Conservation (phyloP, 129 eudicot species). For the Cynara cardunculus region DNA sequence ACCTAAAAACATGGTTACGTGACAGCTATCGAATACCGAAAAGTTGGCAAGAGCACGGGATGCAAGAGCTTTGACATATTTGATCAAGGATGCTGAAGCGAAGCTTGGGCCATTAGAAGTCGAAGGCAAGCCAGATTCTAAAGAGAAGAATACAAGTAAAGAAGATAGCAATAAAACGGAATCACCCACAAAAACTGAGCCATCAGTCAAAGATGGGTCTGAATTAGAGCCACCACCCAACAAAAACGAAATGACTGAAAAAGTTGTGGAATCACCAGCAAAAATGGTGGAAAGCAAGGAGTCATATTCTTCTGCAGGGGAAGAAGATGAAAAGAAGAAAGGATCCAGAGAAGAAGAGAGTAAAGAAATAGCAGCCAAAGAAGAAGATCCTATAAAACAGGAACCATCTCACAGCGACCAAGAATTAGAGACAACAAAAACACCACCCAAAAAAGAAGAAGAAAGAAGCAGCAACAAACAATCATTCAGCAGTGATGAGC, state of each 20-base stretch:
- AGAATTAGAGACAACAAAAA: not conserved
- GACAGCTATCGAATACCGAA: conserved; percentile 52
- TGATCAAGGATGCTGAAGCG: conserved; percentile 61
- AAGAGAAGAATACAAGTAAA: not conserved
- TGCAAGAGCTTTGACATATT: conserved; percentile 53
- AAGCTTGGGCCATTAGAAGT: conserved; percentile 62
- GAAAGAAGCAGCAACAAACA: not conserved
- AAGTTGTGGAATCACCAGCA: conserved; percentile 1
- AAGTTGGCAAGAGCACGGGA: conserved; percentile 63
- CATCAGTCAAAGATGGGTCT: conserved; percentile 15
- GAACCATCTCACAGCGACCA: not conserved
- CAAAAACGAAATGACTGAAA: conserved; percentile 11
- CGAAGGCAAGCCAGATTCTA: conserved; percentile 20
- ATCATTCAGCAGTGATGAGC: not conserved
- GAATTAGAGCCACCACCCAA: conserved; percentile 1
- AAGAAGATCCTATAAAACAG: not conserved
- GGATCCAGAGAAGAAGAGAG: not conserved
- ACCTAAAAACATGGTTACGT: conserved; percentile 3
- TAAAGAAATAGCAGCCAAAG: conserved; percentile 15
- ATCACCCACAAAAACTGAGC: conserved; percentile 23
- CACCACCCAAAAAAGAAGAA: not conserved
- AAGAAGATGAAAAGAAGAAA: conserved; percentile 3
- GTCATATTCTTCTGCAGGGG: not conserved
- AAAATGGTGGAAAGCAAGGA: conserved; percentile 16
- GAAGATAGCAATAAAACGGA: conserved; percentile 11